phyloP scores from a whole-genome alignment of 805 yeast genomes.

The Myxozyma lipomycoides region DNA sequence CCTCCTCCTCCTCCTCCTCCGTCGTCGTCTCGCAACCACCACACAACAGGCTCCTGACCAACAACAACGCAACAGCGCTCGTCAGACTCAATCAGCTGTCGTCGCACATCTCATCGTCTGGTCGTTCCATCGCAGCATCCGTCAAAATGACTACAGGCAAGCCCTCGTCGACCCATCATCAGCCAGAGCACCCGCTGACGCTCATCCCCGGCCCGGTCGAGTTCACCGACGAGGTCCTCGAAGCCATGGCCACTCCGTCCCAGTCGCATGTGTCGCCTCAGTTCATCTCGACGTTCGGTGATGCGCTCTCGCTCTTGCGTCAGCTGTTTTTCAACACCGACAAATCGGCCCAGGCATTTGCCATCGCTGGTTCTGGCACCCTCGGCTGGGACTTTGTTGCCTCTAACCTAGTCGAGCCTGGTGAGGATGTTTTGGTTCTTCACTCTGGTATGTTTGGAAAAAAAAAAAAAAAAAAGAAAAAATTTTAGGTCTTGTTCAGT shows the following conservation, averaged over 20 bases:
- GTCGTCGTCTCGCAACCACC: neutral
- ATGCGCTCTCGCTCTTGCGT: constrained; percentile 63
- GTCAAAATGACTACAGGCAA: constrained; percentile 1
- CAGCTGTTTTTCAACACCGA: constrained; percentile 62
- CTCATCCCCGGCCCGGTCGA: constrained; percentile 83
- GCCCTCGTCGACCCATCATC: constrained; percentile 15
- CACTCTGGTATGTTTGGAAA: constrained; percentile 80
- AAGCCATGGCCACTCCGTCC: constrained; percentile 77
- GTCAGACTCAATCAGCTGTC: constrained; percentile 16
- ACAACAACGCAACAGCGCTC: neutral
- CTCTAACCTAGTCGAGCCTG: constrained; percentile 61
- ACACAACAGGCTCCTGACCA: neutral
- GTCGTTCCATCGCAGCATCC: neutral
- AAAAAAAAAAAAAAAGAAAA: neutral
- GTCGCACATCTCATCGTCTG: constrained; percentile 9
- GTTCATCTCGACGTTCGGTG: constrained; percentile 69
- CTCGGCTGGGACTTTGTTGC: constrained; percentile 92
- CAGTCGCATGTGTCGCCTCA: constrained; percentile 88
- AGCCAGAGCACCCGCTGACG: constrained; percentile 40
- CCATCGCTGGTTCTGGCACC: constrained; percentile 87
- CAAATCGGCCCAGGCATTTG: constrained; percentile 69
- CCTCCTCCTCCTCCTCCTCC: too few species aligned
- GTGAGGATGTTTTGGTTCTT: constrained; percentile 72
- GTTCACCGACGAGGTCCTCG: constrained; percentile 72
- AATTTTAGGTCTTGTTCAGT: neutral